phyloP scores from a whole-genome alignment of 2,329 filamentous ascomycete species.

The Phyllosticta citrichinensis region DNA sequence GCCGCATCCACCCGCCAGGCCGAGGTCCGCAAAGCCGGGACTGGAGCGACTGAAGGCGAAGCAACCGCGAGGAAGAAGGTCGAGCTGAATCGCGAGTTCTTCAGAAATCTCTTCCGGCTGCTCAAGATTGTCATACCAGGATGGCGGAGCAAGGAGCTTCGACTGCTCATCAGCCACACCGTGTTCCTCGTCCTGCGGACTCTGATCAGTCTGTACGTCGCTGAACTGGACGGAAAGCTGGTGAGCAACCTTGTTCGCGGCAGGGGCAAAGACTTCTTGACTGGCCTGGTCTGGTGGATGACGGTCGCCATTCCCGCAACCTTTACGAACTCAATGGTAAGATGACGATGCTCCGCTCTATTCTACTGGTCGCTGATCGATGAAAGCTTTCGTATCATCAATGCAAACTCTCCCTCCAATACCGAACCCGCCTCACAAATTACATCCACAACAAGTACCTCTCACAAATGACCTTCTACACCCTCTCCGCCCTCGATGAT shows the following conservation, averaged over 20 bases:
- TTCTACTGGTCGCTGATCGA: constrained; percentile 12
- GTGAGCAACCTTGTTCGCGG: constrained; percentile 89
- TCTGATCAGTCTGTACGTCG: constrained; percentile 88
- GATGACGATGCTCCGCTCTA: neutral
- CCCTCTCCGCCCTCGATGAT: constrained; percentile 87
- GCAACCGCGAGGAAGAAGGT: constrained; percentile 59
- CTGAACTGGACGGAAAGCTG: constrained; percentile 85
- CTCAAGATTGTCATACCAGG: constrained; percentile 83
- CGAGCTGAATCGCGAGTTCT: constrained; percentile 82
- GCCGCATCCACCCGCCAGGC: constrained; percentile 63
- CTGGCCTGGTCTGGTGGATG: constrained; percentile 96
- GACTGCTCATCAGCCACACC: constrained; percentile 80
- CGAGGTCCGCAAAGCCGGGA: constrained; percentile 43
- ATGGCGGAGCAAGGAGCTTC: constrained; percentile 78
- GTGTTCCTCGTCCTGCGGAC: constrained; percentile 87
- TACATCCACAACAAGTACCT: constrained; percentile 93
- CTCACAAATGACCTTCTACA: constrained; percentile 96
- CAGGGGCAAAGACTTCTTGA: constrained; percentile 80
- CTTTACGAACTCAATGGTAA: constrained; percentile 96
- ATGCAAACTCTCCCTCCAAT: constrained; percentile 84
- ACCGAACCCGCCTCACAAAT: constrained; percentile 86
- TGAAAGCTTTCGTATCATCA: constrained; percentile 85
- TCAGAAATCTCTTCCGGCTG: constrained; percentile 65
- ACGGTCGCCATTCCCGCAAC: constrained; percentile 88
- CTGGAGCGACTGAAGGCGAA: constrained; percentile 24